Conservation (phyloP, 208 protist genomes). For the Trypanosoma melophagium region DNA sequence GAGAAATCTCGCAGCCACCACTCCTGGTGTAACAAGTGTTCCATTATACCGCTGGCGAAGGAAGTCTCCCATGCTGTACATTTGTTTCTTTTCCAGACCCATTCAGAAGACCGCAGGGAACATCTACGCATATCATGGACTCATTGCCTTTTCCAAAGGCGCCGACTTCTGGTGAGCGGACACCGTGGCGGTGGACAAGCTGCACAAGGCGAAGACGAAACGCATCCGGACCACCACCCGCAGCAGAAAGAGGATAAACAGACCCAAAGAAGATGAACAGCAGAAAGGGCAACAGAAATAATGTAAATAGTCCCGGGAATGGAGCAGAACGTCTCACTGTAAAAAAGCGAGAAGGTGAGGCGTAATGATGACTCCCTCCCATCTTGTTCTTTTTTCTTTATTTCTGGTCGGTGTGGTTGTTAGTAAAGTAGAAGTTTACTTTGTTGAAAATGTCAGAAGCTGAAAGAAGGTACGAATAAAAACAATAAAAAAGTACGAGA, state of each 20-base stretch:
- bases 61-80: constrained; percentile 43
- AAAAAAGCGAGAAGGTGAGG: no score
- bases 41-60: constrained; percentile 47
- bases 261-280: not conserved
- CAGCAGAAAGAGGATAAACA: not conserved
- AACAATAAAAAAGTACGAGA: no score
- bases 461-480: no score
- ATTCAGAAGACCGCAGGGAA: constrained; percentile 57
- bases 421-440: no score
- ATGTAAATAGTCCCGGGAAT: no score
- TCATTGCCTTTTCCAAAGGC: constrained; percentile 23
- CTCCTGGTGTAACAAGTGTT: constrained; percentile 29
- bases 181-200: constrained; percentile 62
- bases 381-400: no score
- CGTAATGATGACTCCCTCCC: no score
- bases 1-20: constrained; percentile 25
- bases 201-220: constrained; percentile 27
- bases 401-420: no score
- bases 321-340: no score
- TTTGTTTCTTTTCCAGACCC: constrained; percentile 37
- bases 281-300: not conserved
- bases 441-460: no score
- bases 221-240: not conserved
- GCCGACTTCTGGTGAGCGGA: constrained; percentile 32
- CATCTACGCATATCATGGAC: constrained; percentile 41